Conservation (phyloP, 1,284 basidiomycete species). For the Rhodofomes roseus region DNA sequence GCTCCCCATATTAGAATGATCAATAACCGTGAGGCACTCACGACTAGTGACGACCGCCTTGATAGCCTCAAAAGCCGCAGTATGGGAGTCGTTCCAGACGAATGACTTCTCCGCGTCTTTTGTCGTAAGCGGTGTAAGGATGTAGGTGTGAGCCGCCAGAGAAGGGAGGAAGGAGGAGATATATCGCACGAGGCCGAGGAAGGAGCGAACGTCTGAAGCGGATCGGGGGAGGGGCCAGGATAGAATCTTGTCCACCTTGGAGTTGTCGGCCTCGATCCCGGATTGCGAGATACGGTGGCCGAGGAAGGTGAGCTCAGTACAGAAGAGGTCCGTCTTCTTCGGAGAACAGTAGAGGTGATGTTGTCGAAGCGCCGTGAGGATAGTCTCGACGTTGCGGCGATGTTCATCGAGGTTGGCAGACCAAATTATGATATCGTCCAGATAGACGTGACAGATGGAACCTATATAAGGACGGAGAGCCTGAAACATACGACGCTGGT, state of each 20-base stretch:
- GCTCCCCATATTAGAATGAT: conserved; percentile 27
- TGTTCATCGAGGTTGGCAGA: conserved; percentile 35
- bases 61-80: conserved; percentile 35
- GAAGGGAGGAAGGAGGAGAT: conserved; percentile 31
- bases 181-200: conserved; percentile 37
- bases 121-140: conserved; percentile 31
- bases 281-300: conserved; percentile 20
- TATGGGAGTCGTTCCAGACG: conserved; percentile 27
- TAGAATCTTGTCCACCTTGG: conserved; percentile 29
- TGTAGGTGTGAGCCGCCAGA: conserved; percentile 28
- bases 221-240: conserved; percentile 28
- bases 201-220: conserved; percentile 27
- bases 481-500: conserved; percentile 31
- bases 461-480: conserved; percentile 31
- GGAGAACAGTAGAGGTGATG: conserved; percentile 18
- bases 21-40: conserved; percentile 28
- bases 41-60: conserved; percentile 28
- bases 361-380: conserved; percentile 18
- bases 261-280: conserved; percentile 22
- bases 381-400: conserved; percentile 19
- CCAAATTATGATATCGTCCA: conserved; percentile 45
- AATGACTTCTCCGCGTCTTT: conserved; percentile 24
- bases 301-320: conserved; percentile 17
- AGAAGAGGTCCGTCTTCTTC: conserved; percentile 17
- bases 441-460: conserved; percentile 36